Evolutionary conservation across 306 rosid genomes (phyloP).

Genomic region (Malus asiatica): DNA sequence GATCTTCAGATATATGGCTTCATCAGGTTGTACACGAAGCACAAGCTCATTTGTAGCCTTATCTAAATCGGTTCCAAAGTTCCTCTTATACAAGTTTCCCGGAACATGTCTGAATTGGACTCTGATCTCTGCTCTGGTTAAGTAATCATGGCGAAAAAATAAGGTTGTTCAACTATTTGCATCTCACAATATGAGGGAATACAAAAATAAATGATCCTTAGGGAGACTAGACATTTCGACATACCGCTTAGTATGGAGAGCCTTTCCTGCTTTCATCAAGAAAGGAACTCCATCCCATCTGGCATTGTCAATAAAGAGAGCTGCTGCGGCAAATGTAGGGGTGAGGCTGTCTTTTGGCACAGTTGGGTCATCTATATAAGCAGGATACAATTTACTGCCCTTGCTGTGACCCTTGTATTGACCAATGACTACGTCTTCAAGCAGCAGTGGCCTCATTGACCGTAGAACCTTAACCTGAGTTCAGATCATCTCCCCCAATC

Average conservation of each 20-base stretch:
- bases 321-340: slow-evolving; percentile 95
- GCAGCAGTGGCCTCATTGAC: slow-evolving; percentile 70
- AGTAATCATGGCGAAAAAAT: slow-evolving; percentile 4
- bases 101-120: slow-evolving; percentile 97
- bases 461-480: slow-evolving; percentile 89
- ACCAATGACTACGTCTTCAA: slow-evolving; percentile 87
- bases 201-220: not conserved
- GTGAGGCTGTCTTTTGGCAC: slow-evolving; percentile 80
- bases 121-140: slow-evolving; percentile 90
- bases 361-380: slow-evolving; percentile 71
- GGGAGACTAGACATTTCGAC: not conserved
- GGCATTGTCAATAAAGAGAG: slow-evolving; percentile 84
- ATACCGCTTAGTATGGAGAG: slow-evolving; percentile 82
- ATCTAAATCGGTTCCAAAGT: slow-evolving; percentile 82
- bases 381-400: slow-evolving; percentile 66
- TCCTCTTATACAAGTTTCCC: slow-evolving; percentile 84
- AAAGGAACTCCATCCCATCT: slow-evolving; percentile 99
- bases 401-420: slow-evolving; percentile 88
- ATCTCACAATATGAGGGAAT: slow-evolving; percentile 9
- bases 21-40: slow-evolving; percentile 95
- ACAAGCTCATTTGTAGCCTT: slow-evolving; percentile 95
- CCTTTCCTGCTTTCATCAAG: slow-evolving; percentile 98
- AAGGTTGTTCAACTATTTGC: slow-evolving; percentile 7
- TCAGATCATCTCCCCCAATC: not conserved
- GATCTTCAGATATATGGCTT: slow-evolving; percentile 92